These are phyloP conservation scores for Pleurotus sapidus DNA, from an alignment of 768 basidiomycete species.

Conservation along the genomic window DNA sequence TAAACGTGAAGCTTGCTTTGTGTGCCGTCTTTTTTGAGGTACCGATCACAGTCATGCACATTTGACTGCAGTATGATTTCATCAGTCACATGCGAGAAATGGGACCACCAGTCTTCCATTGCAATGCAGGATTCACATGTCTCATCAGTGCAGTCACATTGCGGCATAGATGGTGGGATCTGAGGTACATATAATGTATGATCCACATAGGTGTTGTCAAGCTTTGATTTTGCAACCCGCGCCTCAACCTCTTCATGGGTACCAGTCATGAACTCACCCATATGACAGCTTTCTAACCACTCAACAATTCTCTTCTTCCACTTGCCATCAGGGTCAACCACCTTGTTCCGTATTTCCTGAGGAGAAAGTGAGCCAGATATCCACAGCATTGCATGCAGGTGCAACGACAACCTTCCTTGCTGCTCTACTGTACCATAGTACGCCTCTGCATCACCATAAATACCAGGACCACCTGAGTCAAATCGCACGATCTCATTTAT, in stretches of 20 bases:
- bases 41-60: no score
- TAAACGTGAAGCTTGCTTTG: conserved; percentile 8
- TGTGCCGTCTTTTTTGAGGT: neutral
- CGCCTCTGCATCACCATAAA: conserved; percentile 24
- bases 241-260: conserved; percentile 17
- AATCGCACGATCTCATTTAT: conserved; percentile 26
- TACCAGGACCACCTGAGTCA: conserved; percentile 11
- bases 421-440: conserved; percentile 40
- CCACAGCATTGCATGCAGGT: conserved; percentile 35
- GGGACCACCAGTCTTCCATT: conserved; percentile 14
- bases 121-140: conserved; percentile 8
- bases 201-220: conserved; percentile 10
- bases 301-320: conserved; percentile 13
- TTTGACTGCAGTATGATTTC: conserved; percentile 15
- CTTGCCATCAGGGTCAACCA: conserved; percentile 4
- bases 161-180: conserved; percentile 10
- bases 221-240: neutral
- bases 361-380: conserved; percentile 22
- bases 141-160: conserved; percentile 9
- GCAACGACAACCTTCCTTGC: conserved; percentile 32
- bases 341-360: conserved; percentile 24
- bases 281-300: conserved; percentile 21
- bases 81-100: conserved; percentile 18
- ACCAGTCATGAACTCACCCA: conserved; percentile 26
- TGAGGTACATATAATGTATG: conserved; percentile 21